Percentiles rank a stretch among this genome's conserved stretches.
phyloP scores from a whole-genome alignment of 371 early-diverging fungal species.

The Smittium culicis region DNA sequence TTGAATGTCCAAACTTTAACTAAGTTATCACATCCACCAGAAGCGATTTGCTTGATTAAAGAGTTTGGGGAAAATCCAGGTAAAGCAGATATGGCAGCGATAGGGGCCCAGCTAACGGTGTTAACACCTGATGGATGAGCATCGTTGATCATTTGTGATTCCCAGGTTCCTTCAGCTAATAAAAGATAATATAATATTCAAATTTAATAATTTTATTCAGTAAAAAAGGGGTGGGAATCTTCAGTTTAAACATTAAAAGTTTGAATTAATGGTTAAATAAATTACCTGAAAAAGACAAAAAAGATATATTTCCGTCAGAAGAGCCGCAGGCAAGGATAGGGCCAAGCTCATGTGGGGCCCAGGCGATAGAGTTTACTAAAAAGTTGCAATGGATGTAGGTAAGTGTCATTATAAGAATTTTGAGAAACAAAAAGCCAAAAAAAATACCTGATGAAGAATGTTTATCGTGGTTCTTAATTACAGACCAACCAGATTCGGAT shows the following conservation, averaged over 20 bases:
- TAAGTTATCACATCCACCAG: constrained; percentile 90
- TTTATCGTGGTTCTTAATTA: constrained; percentile 74
- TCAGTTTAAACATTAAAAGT: background rate
- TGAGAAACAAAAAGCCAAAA: background rate
- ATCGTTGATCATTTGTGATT: constrained; percentile 41
- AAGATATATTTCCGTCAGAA: constrained; percentile 88
- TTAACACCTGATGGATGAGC: constrained; percentile 90
- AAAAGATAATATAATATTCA: background rate
- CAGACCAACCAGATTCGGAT: constrained; percentile 65
- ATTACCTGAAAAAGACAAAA: constrained; percentile 67
- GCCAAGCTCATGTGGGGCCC: constrained; percentile 95
- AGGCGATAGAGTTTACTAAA: constrained; percentile 86
- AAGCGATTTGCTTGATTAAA: constrained; percentile 64
- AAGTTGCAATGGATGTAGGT: constrained; percentile 12
- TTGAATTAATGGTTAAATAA: background rate
- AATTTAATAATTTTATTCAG: background rate
- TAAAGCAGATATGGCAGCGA: constrained; percentile 68
- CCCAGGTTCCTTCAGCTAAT: constrained; percentile 30
- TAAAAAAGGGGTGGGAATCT: background rate
- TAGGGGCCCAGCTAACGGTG: constrained; percentile 90
- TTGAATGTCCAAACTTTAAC: constrained; percentile 82
- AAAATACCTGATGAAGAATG: constrained; percentile 47
- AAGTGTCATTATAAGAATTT: background rate
- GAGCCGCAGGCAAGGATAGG: constrained; percentile 84
- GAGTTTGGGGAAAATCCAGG: constrained; percentile 48